Percentiles rank a stretch among this genome's conserved stretches.
phyloP scores from a whole-genome alignment of 352 stramenopile genomes.

The Phytophthora europaea region DNA sequence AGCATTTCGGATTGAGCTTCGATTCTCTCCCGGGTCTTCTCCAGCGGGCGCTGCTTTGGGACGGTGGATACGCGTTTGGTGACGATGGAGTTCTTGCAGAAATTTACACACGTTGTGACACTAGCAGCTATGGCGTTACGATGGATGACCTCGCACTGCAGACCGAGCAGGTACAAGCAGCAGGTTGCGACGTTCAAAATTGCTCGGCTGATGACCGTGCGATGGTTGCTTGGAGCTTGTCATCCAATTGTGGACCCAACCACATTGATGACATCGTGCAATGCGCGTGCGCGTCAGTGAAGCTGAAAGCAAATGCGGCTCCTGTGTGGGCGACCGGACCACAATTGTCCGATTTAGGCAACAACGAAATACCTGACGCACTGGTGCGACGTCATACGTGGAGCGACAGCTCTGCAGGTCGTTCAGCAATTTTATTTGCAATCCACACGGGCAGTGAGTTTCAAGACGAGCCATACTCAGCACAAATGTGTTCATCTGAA shows the following conservation, averaged over 20 bases:
- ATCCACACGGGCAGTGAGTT: slow-evolving; percentile 22
- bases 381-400: slow-evolving; percentile 22
- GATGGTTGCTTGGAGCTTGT: slow-evolving; percentile 24
- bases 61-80: slow-evolving; percentile 39
- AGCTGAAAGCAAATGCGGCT: slow-evolving; percentile 5
- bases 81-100: slow-evolving; percentile 23
- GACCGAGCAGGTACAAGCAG: slow-evolving; percentile 2
- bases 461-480: neutral
- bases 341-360: neutral
- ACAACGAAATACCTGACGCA: slow-evolving; percentile 1
- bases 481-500: slow-evolving; percentile 13
- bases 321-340: slow-evolving; percentile 17
- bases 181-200: slow-evolving; percentile 13
- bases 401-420: slow-evolving; percentile 15
- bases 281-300: slow-evolving; percentile 28
- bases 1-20: slow-evolving; percentile 33
- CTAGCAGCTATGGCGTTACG: slow-evolving; percentile 5
- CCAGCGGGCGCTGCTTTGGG: slow-evolving; percentile 50
- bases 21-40: slow-evolving; percentile 32
- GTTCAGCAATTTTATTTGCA: slow-evolving; percentile 24
- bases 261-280: slow-evolving; percentile 23
- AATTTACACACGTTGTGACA: slow-evolving; percentile 37
- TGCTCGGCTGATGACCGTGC: slow-evolving; percentile 8
- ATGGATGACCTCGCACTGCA: slow-evolving; percentile 31
- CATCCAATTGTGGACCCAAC: slow-evolving; percentile 19